Conservation (phyloP, 2,329 filamentous ascomycete genomes). For the Xylariaceae sp. region DNA sequence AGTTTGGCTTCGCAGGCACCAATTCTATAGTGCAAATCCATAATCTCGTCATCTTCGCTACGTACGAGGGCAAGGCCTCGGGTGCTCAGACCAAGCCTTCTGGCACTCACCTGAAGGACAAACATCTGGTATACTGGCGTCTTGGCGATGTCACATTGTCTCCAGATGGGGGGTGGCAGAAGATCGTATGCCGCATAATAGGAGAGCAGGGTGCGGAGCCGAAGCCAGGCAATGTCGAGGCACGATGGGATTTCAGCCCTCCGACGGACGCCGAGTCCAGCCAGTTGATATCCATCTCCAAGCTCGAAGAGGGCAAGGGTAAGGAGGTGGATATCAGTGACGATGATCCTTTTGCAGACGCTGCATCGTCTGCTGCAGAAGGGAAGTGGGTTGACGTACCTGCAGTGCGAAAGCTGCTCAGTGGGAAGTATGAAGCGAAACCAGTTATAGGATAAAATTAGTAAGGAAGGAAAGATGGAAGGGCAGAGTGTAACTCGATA, state of each 20-base stretch:
- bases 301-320: conserved; percentile 59
- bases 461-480: too few relatives aligned
- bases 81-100: conserved; percentile 78
- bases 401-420: conserved; percentile 70
- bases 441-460: too few relatives aligned
- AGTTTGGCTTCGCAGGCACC: conserved; percentile 53
- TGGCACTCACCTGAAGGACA: conserved; percentile 80
- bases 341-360: conserved; percentile 76
- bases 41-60: conserved; percentile 77
- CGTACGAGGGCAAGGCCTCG: conserved; percentile 71
- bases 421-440: conserved; percentile 75
- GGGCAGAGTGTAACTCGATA: too few relatives aligned
- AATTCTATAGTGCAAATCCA: conserved; percentile 63
- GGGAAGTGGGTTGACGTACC: conserved; percentile 71
- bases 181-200: conserved; percentile 82
- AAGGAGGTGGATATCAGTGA: conserved; percentile 53
- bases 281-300: conserved; percentile 65
- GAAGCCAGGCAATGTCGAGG: conserved; percentile 79
- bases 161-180: conserved; percentile 67
- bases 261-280: conserved; percentile 39
- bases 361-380: conserved; percentile 42
- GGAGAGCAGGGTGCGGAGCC: conserved; percentile 74
- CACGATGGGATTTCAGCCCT: conserved; percentile 72
- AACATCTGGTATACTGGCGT: conserved; percentile 80
- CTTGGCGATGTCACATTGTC: conserved; percentile 75